Evolutionary conservation across 352 stramenopile species (phyloP), one percentile per base, ranked within the genome.

Genomic region (Phytophthora megakarya): DNA sequence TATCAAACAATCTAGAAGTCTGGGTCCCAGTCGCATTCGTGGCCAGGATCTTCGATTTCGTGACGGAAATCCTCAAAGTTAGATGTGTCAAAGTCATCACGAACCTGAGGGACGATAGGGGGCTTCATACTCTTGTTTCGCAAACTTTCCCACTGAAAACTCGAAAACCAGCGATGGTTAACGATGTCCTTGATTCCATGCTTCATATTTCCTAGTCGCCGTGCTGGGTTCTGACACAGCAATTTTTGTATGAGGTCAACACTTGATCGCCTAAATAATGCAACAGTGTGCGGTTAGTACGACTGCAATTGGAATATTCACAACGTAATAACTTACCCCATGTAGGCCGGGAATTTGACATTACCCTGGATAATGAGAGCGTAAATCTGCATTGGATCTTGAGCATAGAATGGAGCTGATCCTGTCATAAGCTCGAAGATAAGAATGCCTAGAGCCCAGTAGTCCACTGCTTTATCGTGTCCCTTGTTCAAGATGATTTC

Each of bases 401-500:
- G 81, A 18, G 91, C 92, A 52, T 89, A 97, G 57, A 97, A 98
- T 15, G 91, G 91, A 11, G 90, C 86, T 1, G 72, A 81, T 18
- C 91, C 91, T 12, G 81, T 84, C 44, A 97, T 81, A 46, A 98
- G 87, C 61, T 98, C 92, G 48, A 86, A 97, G 45, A 97, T 93
- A 18, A 97, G 78, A 13, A 97, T 82, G 2, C 92, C 90, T 10
- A 97, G 75, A 0, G 88, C 86, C 91, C 91, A 98, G 61, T 95
- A 98, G 66, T 98, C 91, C 22, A 97, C 91, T 1, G 84, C 84
- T 44, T 91, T 89, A 56, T 95, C 88, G 67, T 98, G 90, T 0
- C 90, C 92, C 59, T 93, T 93, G 72, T 88, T 96, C 44, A 95
- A 70, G 45, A 97, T 96, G 62, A 98, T 97, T 61, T 98, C 93